Evolutionary conservation across 306 rosid genomes (phyloP).

Genomic region (Cicer cuneatum): DNA sequence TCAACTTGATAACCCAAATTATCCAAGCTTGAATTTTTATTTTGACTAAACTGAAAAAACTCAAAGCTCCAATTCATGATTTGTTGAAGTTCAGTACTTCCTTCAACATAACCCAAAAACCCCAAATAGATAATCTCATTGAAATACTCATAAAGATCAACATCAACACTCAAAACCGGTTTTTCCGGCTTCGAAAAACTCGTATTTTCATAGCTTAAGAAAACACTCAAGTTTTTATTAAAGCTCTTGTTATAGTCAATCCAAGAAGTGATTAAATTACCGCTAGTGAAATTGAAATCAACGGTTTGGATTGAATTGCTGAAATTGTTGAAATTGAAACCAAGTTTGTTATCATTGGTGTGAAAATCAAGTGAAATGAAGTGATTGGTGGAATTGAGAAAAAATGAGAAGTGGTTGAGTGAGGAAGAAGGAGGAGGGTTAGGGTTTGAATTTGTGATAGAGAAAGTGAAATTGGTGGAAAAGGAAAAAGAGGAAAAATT

Average conservation of each 20-base stretch:
- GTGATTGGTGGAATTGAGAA: conserved; percentile 46
- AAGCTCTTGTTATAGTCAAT: conserved; percentile 58
- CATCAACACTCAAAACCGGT: conserved; percentile 51
- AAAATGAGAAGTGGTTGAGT: conserved; percentile 69
- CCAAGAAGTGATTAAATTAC: conserved; percentile 65
- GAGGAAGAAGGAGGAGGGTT: conserved; percentile 62
- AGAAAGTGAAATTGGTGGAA: conserved; percentile 59
- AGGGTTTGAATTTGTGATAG: conserved; percentile 53
- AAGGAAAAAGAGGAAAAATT: conserved; percentile 40
- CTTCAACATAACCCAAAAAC: conserved; percentile 69
- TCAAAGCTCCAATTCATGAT: conserved; percentile 71
- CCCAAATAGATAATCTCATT: conserved; percentile 57
- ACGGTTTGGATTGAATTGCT: conserved; percentile 50
- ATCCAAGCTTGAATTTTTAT: conserved; percentile 39
- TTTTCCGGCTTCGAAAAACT: conserved; percentile 49
- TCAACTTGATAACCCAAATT: conserved; percentile 42
- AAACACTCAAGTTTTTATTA: conserved; percentile 51
- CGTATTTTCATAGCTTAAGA: conserved; percentile 49
- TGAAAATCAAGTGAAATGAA: conserved; percentile 65
- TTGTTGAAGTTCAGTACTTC: conserved; percentile 74
- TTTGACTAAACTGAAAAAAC: not conserved
- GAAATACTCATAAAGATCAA: conserved; percentile 60
- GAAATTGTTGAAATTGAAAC: conserved; percentile 49
- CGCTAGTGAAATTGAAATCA: conserved; percentile 59
- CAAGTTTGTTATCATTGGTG: conserved; percentile 56